Evolutionary conservation across 108 stramenopile species (phyloP).

Genomic region (Cyclotella atomus): DNA sequence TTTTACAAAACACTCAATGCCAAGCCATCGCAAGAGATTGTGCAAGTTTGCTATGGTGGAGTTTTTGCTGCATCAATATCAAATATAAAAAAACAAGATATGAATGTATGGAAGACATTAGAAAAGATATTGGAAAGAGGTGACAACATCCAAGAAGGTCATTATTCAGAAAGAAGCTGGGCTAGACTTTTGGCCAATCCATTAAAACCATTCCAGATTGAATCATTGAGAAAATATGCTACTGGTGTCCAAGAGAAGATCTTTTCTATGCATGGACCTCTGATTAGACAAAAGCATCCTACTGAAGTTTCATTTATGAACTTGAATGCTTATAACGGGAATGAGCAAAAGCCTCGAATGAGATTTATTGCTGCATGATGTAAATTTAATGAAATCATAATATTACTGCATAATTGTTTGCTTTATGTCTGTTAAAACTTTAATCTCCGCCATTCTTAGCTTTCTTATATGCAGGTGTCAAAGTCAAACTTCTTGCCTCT

Average conservation of each 20-base stretch:
- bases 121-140: background rate
- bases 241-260: background rate
- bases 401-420: too few species aligned
- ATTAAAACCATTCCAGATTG: slow-evolving; percentile 10
- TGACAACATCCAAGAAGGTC: slow-evolving; percentile 30
- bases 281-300: too few species aligned
- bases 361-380: too few species aligned
- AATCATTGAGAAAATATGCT: background rate
- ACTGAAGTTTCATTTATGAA: too few species aligned
- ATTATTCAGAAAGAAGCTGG: slow-evolving; percentile 39
- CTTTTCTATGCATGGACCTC: background rate
- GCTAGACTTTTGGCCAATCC: slow-evolving; percentile 13
- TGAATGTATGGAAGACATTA: slow-evolving; percentile 10
- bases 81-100: slow-evolving; percentile 2
- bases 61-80: slow-evolving; percentile 6
- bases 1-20: slow-evolving; percentile 22
- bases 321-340: too few species aligned
- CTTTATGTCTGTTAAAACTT: too few species aligned
- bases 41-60: slow-evolving; percentile 49
- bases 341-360: too few species aligned
- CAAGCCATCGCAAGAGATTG: background rate
- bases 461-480: slow-evolving; percentile 38
- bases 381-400: too few species aligned
- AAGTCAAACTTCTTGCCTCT: slow-evolving; percentile 73
- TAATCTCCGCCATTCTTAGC: background rate